Evolutionary conservation across 2,329 filamentous ascomycete species (phyloP).

Genomic region (Penicillium hordei): DNA sequence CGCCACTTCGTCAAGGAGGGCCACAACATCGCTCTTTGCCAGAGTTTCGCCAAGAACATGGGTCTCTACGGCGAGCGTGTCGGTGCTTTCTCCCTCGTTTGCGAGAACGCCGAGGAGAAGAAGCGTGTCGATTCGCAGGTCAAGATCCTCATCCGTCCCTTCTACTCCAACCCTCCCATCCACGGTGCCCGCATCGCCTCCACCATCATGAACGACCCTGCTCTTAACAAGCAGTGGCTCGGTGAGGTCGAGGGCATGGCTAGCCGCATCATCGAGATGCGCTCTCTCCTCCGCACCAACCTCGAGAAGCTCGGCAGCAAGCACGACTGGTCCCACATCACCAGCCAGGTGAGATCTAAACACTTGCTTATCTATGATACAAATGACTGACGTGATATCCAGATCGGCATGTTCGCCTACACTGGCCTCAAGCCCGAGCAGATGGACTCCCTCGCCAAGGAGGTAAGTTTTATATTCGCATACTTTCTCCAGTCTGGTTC

Average conservation of each 20-base stretch:
- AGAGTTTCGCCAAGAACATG: slow-evolving; percentile 99
- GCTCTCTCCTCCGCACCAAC: slow-evolving; percentile 88
- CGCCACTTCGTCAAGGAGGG: slow-evolving; percentile 91
- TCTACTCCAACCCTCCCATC: slow-evolving; percentile 98
- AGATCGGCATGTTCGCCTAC: slow-evolving; percentile 99
- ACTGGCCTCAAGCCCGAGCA: slow-evolving; percentile 87
- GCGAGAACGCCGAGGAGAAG: slow-evolving; percentile 82
- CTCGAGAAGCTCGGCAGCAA: slow-evolving; percentile 92
- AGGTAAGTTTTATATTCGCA: slow-evolving; percentile 51
- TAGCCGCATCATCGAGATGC: slow-evolving; percentile 98
- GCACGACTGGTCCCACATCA: slow-evolving; percentile 99
- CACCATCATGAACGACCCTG: slow-evolving; percentile 82
- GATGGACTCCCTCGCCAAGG: slow-evolving; percentile 87
- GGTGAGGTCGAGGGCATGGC: slow-evolving; percentile 98
- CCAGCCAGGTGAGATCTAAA: slow-evolving; percentile 61
- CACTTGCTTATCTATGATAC: neutral
- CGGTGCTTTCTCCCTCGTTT: slow-evolving; percentile 92
- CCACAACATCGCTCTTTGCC: slow-evolving; percentile 81
- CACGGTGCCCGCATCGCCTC: slow-evolving; percentile 94
- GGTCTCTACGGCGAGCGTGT: slow-evolving; percentile 98
- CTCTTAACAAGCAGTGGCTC: slow-evolving; percentile 90
- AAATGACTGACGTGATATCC: slow-evolving; percentile 2
- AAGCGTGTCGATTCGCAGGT: slow-evolving; percentile 95
- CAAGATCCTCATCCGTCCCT: slow-evolving; percentile 94
- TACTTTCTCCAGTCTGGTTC: neutral